Conservation (phyloP, 805 yeast species). For the Brettanomyces bruxellensis region DNA sequence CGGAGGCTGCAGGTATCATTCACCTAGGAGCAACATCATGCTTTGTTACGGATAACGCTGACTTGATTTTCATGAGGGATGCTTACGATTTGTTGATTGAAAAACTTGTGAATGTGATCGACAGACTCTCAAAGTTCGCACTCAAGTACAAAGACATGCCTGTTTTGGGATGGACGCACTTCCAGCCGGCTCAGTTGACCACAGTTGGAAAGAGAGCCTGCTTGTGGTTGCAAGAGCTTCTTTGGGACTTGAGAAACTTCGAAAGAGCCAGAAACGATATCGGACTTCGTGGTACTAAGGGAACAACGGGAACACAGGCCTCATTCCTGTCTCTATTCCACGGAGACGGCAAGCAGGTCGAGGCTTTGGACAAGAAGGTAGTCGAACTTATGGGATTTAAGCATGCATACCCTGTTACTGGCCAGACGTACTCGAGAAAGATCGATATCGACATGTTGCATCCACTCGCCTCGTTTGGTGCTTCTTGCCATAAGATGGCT, state of each 20-base stretch:
- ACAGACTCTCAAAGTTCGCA: conserved; percentile 83
- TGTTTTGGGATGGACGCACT: conserved; percentile 98
- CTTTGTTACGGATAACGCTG: conserved; percentile 96
- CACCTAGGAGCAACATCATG: conserved; percentile 98
- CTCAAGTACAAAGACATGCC: conserved; percentile 90
- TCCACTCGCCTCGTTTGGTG: conserved; percentile 91
- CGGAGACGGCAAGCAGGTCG: conserved; percentile 96
- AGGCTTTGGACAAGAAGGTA: conserved; percentile 82
- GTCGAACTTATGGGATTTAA: conserved; percentile 91
- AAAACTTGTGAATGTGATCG: conserved; percentile 90
- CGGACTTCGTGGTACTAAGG: conserved; percentile 96
- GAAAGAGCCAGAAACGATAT: conserved; percentile 93
- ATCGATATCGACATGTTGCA: conserved; percentile 91
- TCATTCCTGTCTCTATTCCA: conserved; percentile 92
- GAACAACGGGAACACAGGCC: conserved; percentile 98
- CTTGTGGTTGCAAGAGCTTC: conserved; percentile 92
- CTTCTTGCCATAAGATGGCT: conserved; percentile 94
- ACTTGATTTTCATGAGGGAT: conserved; percentile 89
- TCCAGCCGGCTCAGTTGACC: conserved; percentile 98
- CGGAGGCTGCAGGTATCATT: conserved; percentile 95
- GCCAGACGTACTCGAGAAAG: conserved; percentile 98
- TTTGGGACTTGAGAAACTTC: conserved; percentile 96
- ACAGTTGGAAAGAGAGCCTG: conserved; percentile 98
- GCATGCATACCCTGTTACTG: conserved; percentile 94
- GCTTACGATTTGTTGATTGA: conserved; percentile 92